Evolutionary conservation across 139 green algal genomes (phyloP).

Genomic region (Coccomyxa sp.): DNA sequence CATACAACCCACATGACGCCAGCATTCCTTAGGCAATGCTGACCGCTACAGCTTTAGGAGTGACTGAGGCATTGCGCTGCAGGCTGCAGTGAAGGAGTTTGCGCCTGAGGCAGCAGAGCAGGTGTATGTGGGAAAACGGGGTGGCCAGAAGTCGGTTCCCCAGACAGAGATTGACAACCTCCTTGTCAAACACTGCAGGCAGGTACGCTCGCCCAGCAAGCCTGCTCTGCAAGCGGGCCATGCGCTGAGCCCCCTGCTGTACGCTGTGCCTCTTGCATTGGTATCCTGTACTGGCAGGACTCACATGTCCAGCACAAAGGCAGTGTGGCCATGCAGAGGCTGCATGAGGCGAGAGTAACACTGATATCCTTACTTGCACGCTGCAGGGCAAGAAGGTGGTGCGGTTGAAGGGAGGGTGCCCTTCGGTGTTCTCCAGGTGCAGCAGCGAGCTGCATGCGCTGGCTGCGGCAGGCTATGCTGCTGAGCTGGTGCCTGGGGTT

Average conservation of each 20-base stretch:
- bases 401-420: conserved; percentile 75
- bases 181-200: conserved; percentile 44
- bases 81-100: conserved; percentile 39
- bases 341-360: background rate
- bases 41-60: background rate
- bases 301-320: background rate
- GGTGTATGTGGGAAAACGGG: conserved; percentile 68
- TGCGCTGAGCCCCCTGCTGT: background rate
- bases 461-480: conserved; percentile 18
- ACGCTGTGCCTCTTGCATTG: background rate
- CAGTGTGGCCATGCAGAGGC: background rate
- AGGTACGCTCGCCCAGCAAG: background rate
- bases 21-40: background rate
- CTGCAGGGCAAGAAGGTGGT: conserved; percentile 49
- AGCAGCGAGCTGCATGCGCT: conserved; percentile 57
- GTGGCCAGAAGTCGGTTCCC: conserved; percentile 30
- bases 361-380: background rate
- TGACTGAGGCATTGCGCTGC: background rate
- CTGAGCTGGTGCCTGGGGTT: conserved; percentile 71
- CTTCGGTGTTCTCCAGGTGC: conserved; percentile 60
- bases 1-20: background rate
- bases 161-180: conserved; percentile 55
- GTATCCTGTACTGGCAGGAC: background rate
- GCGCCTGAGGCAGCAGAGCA: conserved; percentile 12
- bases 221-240: background rate